Evolutionary conservation across 805 yeast species (phyloP), one percentile per base, ranked within the genome.

Genomic region (Starmerella stigmatis): DNA sequence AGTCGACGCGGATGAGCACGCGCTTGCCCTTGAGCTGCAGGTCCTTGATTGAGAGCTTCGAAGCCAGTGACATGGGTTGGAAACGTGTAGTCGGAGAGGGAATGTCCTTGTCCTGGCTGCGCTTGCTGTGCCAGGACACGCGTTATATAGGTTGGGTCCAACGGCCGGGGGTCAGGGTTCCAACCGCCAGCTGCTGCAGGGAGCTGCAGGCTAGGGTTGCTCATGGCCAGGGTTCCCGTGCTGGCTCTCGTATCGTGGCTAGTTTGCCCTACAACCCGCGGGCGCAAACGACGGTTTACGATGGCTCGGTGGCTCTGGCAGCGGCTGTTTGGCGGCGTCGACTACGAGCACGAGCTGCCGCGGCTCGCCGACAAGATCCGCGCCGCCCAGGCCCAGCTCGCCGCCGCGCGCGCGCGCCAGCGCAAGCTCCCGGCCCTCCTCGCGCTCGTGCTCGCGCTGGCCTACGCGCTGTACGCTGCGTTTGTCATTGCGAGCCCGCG

Each of bases 1-100:
- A 67, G 64, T 67, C 71, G 50, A 94, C 98, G 73, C 99, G 84
- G 76, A 92, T 89, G 73, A 92, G 88, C 68, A 92, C 99, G 67
- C 96, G 79, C 77, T 92, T 88, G 68, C 76, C 88, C 60, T 80
- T 66, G 67, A 86, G 79, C 66, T 78, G 77, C 59, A 92, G 72
- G 70, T 92, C 98, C 64, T 81, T 77, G 68, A 92, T 96, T 48
- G 96, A 81, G 60, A 92, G 76, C 72, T 92, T 92, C 70, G 75
- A 83, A 47, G 95, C 78, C 66, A 92, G 78, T 59, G 98, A 94
- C 98, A 92, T 92, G 10, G n/a, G 44, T 17, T 56, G 38, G 25
- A 10, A 15, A 9, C 19, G 6, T 12, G 38, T 21, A 22, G 23
- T 9, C n/a, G 2, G 35, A 16, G 19, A 13, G 39, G 33, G 9